Percentiles rank a stretch among this genome's conserved stretches.
Evolutionary conservation across 768 basidiomycete species (phyloP).

Genomic region (Boletus edulis): DNA sequence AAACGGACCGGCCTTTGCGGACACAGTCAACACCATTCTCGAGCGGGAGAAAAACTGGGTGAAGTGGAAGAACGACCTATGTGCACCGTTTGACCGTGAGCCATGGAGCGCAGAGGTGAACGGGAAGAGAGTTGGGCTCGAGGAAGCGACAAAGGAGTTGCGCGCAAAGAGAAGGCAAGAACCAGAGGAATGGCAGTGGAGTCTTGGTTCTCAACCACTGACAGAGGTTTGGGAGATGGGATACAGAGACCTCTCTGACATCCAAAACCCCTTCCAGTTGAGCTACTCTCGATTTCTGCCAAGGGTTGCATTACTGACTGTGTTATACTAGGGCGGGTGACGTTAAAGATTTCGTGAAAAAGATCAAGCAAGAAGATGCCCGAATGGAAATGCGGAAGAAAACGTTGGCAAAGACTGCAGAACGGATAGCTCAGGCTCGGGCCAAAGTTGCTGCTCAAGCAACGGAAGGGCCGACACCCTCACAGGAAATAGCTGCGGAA

Average conservation of each 20-base stretch:
- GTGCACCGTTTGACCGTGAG: slow-evolving; percentile 75
- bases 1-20: slow-evolving; percentile 72
- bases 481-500: slow-evolving; percentile 22
- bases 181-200: slow-evolving; percentile 61
- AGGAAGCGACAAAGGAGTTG: slow-evolving; percentile 55
- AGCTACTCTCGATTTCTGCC: slow-evolving; percentile 23
- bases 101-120: slow-evolving; percentile 53
- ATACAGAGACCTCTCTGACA: slow-evolving; percentile 58
- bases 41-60: slow-evolving; percentile 90
- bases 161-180: slow-evolving; percentile 56
- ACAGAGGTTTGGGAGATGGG: slow-evolving; percentile 87
- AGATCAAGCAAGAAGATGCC: slow-evolving; percentile 64
- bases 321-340: slow-evolving; percentile 55
- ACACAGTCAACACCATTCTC: slow-evolving; percentile 67
- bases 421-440: slow-evolving; percentile 38
- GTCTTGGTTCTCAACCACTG: slow-evolving; percentile 64
- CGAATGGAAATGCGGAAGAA: slow-evolving; percentile 54
- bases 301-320: slow-evolving; percentile 1
- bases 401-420: slow-evolving; percentile 36
- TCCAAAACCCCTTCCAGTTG: slow-evolving; percentile 68
- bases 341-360: slow-evolving; percentile 71
- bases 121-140: slow-evolving; percentile 51
- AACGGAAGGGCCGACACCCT: slow-evolving; percentile 17
- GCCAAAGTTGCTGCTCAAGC: slow-evolving; percentile 38
- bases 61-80: slow-evolving; percentile 83